Evolutionary conservation across 2,329 filamentous ascomycete species (phyloP), one percentile per base, ranked within the genome.

Genomic region (Neofusicoccum cordaticola): DNA sequence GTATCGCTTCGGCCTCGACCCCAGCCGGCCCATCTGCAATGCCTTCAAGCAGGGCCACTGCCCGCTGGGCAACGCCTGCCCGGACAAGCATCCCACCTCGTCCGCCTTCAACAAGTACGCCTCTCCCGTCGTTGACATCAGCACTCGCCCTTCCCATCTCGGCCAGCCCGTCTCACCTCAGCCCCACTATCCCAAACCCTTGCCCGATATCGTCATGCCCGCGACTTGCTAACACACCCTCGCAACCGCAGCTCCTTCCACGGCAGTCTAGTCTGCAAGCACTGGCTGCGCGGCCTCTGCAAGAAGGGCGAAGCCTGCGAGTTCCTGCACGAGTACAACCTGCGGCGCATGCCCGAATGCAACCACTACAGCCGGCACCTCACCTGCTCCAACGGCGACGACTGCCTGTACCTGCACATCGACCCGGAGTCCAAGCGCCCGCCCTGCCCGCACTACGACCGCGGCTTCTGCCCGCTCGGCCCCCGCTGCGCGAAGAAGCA

Each of bases 261-360:
- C 71, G 72, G 15, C 67, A 86, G 82, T 58, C 87, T 98, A 15
- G 94, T 99, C 67, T 99, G 95, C 87, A 99, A 99, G 82, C 95
- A 98, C 84, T 98, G 95, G 89, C 88, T 98, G 73, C 91, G 96
- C 69, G 94, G 93, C 0, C 87, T 99, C 19, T 99, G 95, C 84
- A 99, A 99, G 77, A 98, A 98, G 80, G 95, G 94, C 72, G 90
- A 97, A 74, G 87, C 88, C 70, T 99, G 95, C 87, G 95, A 99
- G 82, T 99, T 98, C 73, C 84, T 98, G 56, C 95, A 99, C 84
- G 95, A 98, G 80, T 99, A 97, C 83, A 98, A 99, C 80, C 86
- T 99, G 70, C 89, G 95, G 68, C 93, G 95, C 78, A 98, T 98
- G 92, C 93, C 95, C 68, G 95, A 98, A 81, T 99, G 95, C 81